Evolutionary conservation across 75 land plant genomes (phyloP).

Genomic region (Ceratopteris richardii): DNA sequence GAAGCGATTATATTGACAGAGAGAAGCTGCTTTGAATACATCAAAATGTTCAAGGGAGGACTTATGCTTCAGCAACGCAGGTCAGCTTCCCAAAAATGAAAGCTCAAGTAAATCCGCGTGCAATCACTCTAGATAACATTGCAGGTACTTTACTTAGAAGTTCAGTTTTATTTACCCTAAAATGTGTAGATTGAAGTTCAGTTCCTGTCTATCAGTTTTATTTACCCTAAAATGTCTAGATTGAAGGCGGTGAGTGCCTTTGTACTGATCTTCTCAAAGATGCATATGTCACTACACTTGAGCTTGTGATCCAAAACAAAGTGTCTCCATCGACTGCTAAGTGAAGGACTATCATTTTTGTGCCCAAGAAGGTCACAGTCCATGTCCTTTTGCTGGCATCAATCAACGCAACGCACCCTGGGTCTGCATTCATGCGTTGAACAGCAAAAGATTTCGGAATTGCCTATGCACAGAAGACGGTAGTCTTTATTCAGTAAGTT

Average conservation of each 20-base stretch:
- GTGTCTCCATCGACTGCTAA: conserved; percentile 1
- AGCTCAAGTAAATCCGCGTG: neutral
- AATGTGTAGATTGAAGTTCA: neutral
- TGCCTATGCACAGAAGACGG: neutral
- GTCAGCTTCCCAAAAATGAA: no score
- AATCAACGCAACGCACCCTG: neutral
- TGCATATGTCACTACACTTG: conserved; percentile 7
- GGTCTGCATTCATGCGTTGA: neutral
- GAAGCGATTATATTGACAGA: no score
- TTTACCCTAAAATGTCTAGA: neutral
- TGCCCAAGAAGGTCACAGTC: neutral
- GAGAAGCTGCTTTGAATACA: no score
- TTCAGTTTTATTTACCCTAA: neutral
- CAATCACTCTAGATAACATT: neutral
- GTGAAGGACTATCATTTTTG: neutral
- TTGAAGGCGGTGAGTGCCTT: neutral
- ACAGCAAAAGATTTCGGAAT: neutral
- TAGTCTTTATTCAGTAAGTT: neutral
- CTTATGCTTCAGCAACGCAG: no score
- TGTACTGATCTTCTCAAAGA: neutral
- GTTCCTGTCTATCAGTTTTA: neutral
- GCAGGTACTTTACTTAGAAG: neutral
- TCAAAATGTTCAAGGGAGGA: no score
- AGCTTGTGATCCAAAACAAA: neutral
- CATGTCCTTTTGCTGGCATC: neutral